Conservation (phyloP, 1,284 basidiomycete genomes). For the Trametes pubescens region DNA sequence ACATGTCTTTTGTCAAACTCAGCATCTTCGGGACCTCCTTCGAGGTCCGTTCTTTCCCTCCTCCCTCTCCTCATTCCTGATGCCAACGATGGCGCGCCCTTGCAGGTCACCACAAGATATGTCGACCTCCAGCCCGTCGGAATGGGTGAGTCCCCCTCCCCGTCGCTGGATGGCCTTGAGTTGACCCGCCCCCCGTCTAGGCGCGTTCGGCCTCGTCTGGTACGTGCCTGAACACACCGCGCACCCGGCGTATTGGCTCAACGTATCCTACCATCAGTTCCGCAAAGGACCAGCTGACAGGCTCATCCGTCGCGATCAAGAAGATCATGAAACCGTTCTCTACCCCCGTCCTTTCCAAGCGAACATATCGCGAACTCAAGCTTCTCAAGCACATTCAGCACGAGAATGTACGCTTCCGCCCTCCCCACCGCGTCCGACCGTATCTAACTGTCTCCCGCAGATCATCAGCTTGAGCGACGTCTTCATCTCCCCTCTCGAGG, state of each 20-base stretch:
- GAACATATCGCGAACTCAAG: constrained; percentile 98
- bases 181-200: constrained; percentile 47
- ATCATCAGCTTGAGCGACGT: constrained; percentile 99
- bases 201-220: constrained; percentile 97
- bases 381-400: constrained; percentile 98
- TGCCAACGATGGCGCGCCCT: constrained; percentile 35
- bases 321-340: constrained; percentile 93
- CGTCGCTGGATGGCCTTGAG: constrained; percentile 27
- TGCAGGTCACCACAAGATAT: constrained; percentile 96
- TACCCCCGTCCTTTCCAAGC: constrained; percentile 97
- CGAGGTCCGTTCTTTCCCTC: constrained; percentile 61
- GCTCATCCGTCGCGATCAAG: constrained; percentile 85
- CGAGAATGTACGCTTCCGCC: constrained; percentile 79
- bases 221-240: constrained; percentile 47
- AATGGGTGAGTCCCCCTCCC: constrained; percentile 77
- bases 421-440: not conserved
- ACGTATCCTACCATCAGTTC: constrained; percentile 62
- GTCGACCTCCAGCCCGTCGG: constrained; percentile 99
- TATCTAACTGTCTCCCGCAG: constrained; percentile 49
- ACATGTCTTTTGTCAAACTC: constrained; percentile 95
- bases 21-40: constrained; percentile 98
- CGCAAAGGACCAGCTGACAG: constrained; percentile 97
- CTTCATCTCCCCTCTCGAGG: constrained; percentile 98
- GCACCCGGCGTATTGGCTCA: not conserved
- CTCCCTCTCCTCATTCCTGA: constrained; percentile 4